These are phyloP conservation scores for Neoboletus subvelutipes DNA, from an alignment of 768 basidiomycete species.

Conservation along the genomic window DNA sequence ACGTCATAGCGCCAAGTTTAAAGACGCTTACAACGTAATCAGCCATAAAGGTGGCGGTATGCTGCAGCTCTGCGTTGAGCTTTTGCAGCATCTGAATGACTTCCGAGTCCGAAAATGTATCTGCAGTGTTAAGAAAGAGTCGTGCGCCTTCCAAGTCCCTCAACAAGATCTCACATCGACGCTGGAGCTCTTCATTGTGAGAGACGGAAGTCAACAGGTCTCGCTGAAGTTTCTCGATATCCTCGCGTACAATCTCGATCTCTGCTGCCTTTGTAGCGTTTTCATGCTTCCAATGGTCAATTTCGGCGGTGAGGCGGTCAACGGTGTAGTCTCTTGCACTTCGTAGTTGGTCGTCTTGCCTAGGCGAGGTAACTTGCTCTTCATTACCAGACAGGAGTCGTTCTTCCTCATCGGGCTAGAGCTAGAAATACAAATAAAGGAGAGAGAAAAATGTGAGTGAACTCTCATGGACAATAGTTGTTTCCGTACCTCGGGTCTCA, in stretches of 20 bases:
- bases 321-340: background rate
- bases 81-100: conserved; percentile 2
- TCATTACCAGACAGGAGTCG: background rate
- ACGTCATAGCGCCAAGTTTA: background rate
- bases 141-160: conserved; percentile 2
- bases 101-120: background rate
- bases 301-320: background rate
- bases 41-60: background rate
- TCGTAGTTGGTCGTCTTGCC: background rate
- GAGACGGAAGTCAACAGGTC: background rate
- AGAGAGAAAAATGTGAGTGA: background rate
- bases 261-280: background rate
- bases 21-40: background rate
- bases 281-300: background rate
- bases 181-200: background rate
- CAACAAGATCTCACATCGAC: background rate
- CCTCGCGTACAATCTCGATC: too few relatives aligned
- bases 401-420: background rate
- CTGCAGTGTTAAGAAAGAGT: conserved; percentile 2
- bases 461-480: background rate
- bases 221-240: background rate
- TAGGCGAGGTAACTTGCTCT: background rate
- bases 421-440: too few relatives aligned
- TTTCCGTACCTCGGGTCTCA: background rate
- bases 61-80: too few relatives aligned